Base-by-base conservation (phyloP, 2,329 filamentous ascomycete species). In the Fusarium paranaense region DNA sequence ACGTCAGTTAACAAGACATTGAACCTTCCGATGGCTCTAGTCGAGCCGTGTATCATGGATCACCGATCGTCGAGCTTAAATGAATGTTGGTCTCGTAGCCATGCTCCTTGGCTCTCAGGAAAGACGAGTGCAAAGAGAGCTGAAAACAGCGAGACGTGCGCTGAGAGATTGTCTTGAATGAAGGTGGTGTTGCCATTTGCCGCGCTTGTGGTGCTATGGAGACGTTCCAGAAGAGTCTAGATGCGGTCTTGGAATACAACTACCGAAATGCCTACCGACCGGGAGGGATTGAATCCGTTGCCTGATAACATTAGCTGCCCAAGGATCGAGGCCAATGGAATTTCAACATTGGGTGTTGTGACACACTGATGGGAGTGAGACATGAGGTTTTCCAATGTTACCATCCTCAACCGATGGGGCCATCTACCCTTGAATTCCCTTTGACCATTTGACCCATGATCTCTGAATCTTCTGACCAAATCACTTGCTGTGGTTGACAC, bases 161-260 rank as follows among this genome's bases (percentile, higher is more conserved):
- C 54, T 57, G 33, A 35, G 64, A 27, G 60, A 32, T 32, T 40
- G 69, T 67, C 47, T 32, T 50, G 37, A 45, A 56, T 27, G 25
- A 74, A 73, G 42, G 42, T 69, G 60, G 72, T 74, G 72, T 62
- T 75, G 72, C 69, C 62, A 64, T 67, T 70, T 73, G 57, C 69
- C 69, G 72, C 62, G 62, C 35, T 45, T 50, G 63, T 73, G 69
- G 70, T 70, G 66, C 61, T 57, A 75, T 72, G 71, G 69, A 66
- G 69, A 67, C 62, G 66, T 61, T 37, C 72, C 45, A 75, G 72
- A 75, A 67, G 69, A 73, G 72, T 73, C 72, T 47, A 65, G 72
- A 67, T 57, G 66, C 72, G 66, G 50, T 70, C 35, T 67, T 52
- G 38, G 61, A 66, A 54, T 54, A 50, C 42, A 70, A 59, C 38